phyloP scores from a whole-genome alignment of 2,329 filamentous ascomycete genomes.

The Kalaharituber pfeilii region DNA sequence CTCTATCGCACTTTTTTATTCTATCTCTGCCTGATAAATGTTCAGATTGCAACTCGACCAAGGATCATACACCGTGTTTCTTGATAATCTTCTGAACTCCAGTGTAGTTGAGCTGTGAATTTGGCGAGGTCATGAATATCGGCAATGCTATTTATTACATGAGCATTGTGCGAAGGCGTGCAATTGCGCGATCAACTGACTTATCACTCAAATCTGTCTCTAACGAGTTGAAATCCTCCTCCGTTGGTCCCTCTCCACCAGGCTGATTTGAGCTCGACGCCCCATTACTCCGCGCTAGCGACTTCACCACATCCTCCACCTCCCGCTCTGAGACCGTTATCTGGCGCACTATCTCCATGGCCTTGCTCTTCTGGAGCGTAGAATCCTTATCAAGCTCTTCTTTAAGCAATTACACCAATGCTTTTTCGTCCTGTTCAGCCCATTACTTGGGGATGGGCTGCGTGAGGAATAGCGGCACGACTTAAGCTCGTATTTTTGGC shows the following conservation, averaged over 20 bases:
- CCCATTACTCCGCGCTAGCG: constrained; percentile 34
- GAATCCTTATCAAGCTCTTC: constrained; percentile 92
- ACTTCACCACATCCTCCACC: constrained; percentile 68
- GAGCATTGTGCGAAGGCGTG: neutral
- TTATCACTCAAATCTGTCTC: constrained; percentile 95
- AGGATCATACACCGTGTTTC: constrained; percentile 65
- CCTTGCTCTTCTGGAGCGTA: constrained; percentile 93
- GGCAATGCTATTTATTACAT: constrained; percentile 42
- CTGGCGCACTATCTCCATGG: constrained; percentile 80
- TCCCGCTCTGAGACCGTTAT: constrained; percentile 79
- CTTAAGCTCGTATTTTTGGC: constrained; percentile 69
- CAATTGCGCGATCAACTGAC: neutral
- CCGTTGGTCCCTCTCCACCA: constrained; percentile 38
- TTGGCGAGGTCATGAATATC: constrained; percentile 97
- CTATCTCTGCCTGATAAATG: no score
- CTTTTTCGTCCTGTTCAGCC: constrained; percentile 80
- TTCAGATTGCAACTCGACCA: no score
- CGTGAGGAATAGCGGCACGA: constrained; percentile 42
- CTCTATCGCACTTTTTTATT: no score
- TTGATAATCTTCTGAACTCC: constrained; percentile 99
- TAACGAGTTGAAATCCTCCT: constrained; percentile 84
- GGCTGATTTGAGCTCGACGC: constrained; percentile 1
- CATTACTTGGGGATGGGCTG: constrained; percentile 39
- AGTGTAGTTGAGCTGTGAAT: constrained; percentile 96
- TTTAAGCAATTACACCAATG: constrained; percentile 75